Percentiles rank a stretch among this genome's conserved stretches.
These are phyloP conservation scores for Hymenoscyphus linearis DNA, from an alignment of 2,329 filamentous ascomycete species.

Conservation along the genomic window DNA sequence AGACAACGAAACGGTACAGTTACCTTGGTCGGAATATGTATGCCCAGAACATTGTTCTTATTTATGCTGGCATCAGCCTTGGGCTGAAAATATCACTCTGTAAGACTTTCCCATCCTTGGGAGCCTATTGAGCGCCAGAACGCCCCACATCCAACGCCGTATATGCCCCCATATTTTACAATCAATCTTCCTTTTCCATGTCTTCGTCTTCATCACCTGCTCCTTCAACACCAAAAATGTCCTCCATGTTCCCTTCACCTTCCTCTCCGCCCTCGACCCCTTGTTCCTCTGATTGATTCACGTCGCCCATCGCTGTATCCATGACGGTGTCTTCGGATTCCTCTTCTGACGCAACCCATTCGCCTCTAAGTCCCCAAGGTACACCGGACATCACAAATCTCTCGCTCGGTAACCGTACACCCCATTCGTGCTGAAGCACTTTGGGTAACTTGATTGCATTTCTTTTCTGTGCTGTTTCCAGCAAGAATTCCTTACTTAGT, in stretches of 20 bases:
- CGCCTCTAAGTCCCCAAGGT: constrained; percentile 58
- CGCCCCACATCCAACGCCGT: constrained; percentile 13
- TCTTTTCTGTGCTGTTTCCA: constrained; percentile 66
- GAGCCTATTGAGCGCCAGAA: neutral
- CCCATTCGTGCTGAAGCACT: constrained; percentile 61
- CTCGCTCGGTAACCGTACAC: constrained; percentile 60
- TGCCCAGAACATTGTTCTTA: neutral
- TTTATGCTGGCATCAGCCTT: neutral
- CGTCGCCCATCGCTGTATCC: constrained; percentile 30
- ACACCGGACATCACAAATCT: constrained; percentile 62
- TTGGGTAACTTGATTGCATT: constrained; percentile 63
- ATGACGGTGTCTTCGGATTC: constrained; percentile 35
- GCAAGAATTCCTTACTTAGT: constrained; percentile 68
- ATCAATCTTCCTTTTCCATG: constrained; percentile 36
- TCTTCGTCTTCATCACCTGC: constrained; percentile 31
- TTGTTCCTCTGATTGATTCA: constrained; percentile 31
- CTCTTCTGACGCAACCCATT: constrained; percentile 48
- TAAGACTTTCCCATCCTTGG: neutral
- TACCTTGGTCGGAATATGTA: neutral
- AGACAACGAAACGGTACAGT: neutral
- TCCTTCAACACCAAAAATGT: constrained; percentile 33
- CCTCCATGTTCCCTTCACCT: constrained; percentile 36
- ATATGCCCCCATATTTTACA: constrained; percentile 4
- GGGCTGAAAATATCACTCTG: neutral
- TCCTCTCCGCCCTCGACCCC: constrained; percentile 36